Base-by-base conservation (phyloP, 495 filamentous ascomycete genomes). In the Xylaria venustula region DNA sequence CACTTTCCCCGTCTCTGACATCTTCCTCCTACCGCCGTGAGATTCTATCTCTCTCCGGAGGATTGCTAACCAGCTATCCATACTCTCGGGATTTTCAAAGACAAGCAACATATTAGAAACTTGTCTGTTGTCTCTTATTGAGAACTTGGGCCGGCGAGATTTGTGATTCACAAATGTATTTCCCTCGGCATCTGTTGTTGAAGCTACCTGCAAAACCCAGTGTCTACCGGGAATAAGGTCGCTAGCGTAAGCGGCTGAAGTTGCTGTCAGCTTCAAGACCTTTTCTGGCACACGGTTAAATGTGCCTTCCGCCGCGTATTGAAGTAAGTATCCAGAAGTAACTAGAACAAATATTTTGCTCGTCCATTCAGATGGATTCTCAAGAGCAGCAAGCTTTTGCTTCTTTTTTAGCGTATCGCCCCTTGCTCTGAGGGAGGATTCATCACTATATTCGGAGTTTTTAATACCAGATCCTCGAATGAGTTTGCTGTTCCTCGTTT, bases 201-300 rank as follows among this genome's bases (percentile, higher is more conserved):
- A 88, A n/a, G 89, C 91, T 14, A 98, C 83, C 66, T 97, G 94
- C 51, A 98, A 68, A 2, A 98, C 94, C 85, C 88, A 97, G 64
- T 93, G 94, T 61, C 88, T 88, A 23, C 94, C 94, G 0, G 93
- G 92, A 62, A 98, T 94, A 2, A 89, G 84, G 73, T 98, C 94
- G 64, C 88, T 96, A 0, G 90, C 94, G 77, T 96, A 98, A 19
- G 94, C 94, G 12, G 92, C 92, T 6, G 94, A 96, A 17, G 91
- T 85, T 59, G 88, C 88, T 1, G 89, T 89, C 25, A 98, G 77
- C 36, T 89, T 87, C 65, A 98, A 76, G 65, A 94, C 83, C 75
- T 90, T 93, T 74, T 98, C 94, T 0, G 94, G 94, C 0, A 91
- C 67, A 47, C 94, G 81, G 69, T 97, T 88, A 68, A 87, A 87